Evolutionary conservation across 2,329 filamentous ascomycete species (phyloP), one percentile per base, ranked within the genome.

Genomic region (Neospermospora avenae): DNA sequence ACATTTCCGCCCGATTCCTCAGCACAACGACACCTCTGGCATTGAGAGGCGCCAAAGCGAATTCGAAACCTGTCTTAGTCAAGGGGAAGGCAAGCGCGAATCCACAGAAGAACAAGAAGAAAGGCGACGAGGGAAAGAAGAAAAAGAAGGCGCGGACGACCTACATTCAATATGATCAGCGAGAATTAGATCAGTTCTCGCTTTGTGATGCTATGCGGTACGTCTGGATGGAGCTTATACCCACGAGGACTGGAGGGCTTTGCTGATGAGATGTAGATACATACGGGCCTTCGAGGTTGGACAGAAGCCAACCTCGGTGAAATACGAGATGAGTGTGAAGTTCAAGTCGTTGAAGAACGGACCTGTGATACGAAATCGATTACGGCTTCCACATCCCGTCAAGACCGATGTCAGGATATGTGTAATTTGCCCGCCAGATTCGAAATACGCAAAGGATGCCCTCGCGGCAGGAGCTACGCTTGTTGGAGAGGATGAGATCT

Each of bases 131-230:
- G 16, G 64, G 58, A 6, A 62, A 65, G 55, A 73, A 74, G 64
- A 68, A 72, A 57, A 73, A 68, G 63, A 71, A 74, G 64, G 57
- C 65, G 14, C 67, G 69, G 31, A 71, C 70, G 11, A 59, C 67
- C 16, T 76, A 69, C 63, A 66, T 66, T 56, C 68, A 74, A 64
- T 73, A 71, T 63, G 69, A 76, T 66, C 62, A 74, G 59, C 71
- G 67, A 45, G 69, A 70, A 52, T 63, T 65, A 24, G 81, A 91
- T 37, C 87, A 90, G 70, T 96, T 89, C 71, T 84, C 91, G 0
- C 81, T 99, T 34, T 89, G 91, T 67, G 95, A 99, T 78, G 96
- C 95, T 16, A 95, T 99, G 85, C 85, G 93, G 91, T 91, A 77
- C 60, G 81, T 72, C 37, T 56, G 16, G n/a, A n/a, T n/a, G n/a